These are phyloP conservation scores for Leucaena leucocephala DNA, from an alignment of 306 rosid genomes.

Conservation along the genomic window DNA sequence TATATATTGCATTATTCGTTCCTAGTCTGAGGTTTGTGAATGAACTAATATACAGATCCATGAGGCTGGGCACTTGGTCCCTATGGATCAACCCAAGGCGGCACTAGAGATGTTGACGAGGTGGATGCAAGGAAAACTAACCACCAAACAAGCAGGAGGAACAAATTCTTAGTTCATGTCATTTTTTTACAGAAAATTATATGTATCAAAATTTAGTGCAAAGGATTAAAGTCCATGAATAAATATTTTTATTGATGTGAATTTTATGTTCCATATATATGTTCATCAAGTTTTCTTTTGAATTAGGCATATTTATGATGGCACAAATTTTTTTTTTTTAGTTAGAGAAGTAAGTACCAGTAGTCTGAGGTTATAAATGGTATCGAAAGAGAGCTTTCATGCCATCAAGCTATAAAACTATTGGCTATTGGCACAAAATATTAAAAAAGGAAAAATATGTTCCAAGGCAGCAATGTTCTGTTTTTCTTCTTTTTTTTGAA, in stretches of 20 bases:
- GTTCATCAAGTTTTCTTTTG: not conserved
- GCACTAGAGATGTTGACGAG: conserved; percentile 69
- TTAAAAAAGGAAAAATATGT: too few species aligned
- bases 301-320: too few species aligned
- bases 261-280: not conserved
- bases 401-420: too few species aligned
- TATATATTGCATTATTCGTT: not conserved
- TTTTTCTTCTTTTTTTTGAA: too few species aligned
- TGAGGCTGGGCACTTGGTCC: conserved; percentile 92
- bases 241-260: not conserved
- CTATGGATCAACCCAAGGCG: conserved; percentile 94
- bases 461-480: too few species aligned
- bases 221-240: not conserved
- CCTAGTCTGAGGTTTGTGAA: not conserved
- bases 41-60: conserved; percentile 49
- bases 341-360: too few species aligned
- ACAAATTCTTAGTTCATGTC: not conserved
- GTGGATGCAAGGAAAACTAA: conserved; percentile 84
- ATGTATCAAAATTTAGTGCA: not conserved
- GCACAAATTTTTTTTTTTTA: too few species aligned
- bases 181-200: not conserved
- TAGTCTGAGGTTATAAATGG: too few species aligned
- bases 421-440: too few species aligned
- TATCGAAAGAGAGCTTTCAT: too few species aligned
- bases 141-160: not conserved